phyloP scores from a whole-genome alignment of 1,284 basidiomycete genomes.

The Malassezia furfur region DNA sequence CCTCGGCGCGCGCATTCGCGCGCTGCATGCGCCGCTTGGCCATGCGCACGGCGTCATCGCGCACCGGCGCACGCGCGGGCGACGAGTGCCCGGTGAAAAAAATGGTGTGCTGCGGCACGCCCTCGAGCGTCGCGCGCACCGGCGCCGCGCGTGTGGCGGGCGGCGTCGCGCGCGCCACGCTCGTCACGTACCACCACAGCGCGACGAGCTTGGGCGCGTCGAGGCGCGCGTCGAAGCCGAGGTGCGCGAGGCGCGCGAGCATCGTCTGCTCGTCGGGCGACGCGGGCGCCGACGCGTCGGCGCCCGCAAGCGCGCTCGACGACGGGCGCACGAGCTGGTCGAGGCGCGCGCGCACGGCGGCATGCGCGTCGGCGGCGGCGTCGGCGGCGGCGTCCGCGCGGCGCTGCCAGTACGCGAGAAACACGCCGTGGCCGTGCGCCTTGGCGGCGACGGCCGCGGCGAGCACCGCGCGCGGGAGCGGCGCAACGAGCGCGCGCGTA shows the following conservation, averaged over 20 bases:
- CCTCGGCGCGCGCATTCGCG: no score
- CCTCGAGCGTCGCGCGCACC: slow-evolving; percentile 58
- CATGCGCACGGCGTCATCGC: neutral
- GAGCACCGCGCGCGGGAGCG: slow-evolving; percentile 63
- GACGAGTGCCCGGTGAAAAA: slow-evolving; percentile 59
- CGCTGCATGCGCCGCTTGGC: neutral
- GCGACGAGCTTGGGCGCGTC: slow-evolving; percentile 6
- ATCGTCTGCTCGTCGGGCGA: neutral
- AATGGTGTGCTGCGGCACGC: slow-evolving; percentile 87
- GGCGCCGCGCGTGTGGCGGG: neutral
- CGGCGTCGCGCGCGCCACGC: neutral
- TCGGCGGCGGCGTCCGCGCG: neutral
- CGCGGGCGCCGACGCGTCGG: neutral
- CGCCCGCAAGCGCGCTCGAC: neutral
- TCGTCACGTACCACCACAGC: slow-evolving; percentile 14
- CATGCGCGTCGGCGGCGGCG: neutral
- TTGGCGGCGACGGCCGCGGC: slow-evolving; percentile 60
- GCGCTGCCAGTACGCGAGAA: neutral
- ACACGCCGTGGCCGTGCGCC: neutral
- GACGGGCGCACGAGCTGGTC: slow-evolving; percentile 5
- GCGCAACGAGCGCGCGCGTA: slow-evolving; percentile 63
- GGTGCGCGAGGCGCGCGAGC: neutral
- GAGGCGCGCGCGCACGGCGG: neutral
- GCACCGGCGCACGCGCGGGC: neutral
- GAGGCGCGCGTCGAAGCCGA: neutral